Conservation (phyloP, 2,329 filamentous ascomycete species). For the Colletotrichum tropicicola region DNA sequence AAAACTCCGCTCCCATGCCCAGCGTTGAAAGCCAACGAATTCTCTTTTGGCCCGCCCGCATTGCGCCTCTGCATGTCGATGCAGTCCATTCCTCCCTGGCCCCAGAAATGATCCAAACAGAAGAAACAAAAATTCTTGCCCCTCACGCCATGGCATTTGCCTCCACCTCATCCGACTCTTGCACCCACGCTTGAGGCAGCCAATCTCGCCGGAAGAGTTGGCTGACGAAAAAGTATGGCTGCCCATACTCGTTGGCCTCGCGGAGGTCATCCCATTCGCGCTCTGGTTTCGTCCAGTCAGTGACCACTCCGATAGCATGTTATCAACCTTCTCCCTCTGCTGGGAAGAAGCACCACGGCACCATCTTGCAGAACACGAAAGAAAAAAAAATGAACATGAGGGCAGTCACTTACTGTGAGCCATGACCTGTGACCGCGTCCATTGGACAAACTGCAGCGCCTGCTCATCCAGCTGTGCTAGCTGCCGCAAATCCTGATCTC, state of each 20-base stretch:
- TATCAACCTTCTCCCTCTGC: background rate
- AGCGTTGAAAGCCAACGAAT: slow-evolving; percentile 19
- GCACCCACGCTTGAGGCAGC: slow-evolving; percentile 46
- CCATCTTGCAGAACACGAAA: background rate
- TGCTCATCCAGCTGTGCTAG: slow-evolving; percentile 60
- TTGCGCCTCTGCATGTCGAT: slow-evolving; percentile 23
- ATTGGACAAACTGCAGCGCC: slow-evolving; percentile 57
- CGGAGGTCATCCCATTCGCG: slow-evolving; percentile 56
- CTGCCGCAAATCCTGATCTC: slow-evolving; percentile 60
- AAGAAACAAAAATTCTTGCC: background rate
- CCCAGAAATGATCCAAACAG: background rate
- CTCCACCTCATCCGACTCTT: slow-evolving; percentile 28
- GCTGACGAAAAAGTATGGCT: slow-evolving; percentile 68
- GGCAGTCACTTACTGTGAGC: slow-evolving; percentile 53
- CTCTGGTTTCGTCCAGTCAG: slow-evolving; percentile 41
- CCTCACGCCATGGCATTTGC: background rate
- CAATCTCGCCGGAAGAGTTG: slow-evolving; percentile 67
- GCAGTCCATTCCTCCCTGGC: slow-evolving; percentile 16
- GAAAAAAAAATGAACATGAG: background rate
- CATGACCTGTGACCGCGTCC: slow-evolving; percentile 53
- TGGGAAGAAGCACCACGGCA: background rate
- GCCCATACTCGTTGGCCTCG: slow-evolving; percentile 54
- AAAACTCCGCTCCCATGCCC: slow-evolving; percentile 26
- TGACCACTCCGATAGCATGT: background rate
- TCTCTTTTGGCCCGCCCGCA: slow-evolving; percentile 24